Conservation (phyloP, 78 protist species). For the Cavenderia fasciculata region DNA sequence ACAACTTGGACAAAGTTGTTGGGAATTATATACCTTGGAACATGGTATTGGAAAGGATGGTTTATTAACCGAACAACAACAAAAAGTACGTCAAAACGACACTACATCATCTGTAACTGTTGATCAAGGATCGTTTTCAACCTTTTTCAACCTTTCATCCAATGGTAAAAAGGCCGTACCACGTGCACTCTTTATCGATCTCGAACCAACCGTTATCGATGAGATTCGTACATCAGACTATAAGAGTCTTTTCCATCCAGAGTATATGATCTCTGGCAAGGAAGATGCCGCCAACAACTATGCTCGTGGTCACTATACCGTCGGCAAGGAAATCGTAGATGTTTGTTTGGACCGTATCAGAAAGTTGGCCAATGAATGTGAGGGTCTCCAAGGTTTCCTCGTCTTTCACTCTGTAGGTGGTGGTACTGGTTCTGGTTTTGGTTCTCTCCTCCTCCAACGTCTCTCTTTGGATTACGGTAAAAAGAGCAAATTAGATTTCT, state of each 20-base stretch:
- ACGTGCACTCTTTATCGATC: constrained; percentile 94
- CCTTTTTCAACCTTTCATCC: constrained; percentile 95
- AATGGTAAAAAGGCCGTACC: constrained; percentile 95
- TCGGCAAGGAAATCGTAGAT: constrained; percentile 97
- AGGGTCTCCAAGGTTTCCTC: constrained; percentile 98
- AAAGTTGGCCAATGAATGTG: constrained; percentile 98
- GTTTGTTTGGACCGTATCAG: constrained; percentile 97
- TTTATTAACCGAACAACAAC: neutral
- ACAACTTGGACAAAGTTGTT: constrained; percentile 98
- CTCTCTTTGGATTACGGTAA: constrained; percentile 98
- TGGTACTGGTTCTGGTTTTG: constrained; percentile 99
- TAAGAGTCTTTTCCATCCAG: constrained; percentile 98
- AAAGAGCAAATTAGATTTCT: constrained; percentile 98
- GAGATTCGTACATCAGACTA: constrained; percentile 97
- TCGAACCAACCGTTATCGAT: constrained; percentile 98
- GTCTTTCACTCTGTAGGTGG: constrained; percentile 96
- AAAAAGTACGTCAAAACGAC: constrained; percentile 94
- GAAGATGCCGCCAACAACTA: constrained; percentile 99
- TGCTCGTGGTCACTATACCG: constrained; percentile 99
- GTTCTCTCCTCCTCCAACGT: constrained; percentile 96
- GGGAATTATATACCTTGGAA: constrained; percentile 98
- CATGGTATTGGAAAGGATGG: constrained; percentile 98
- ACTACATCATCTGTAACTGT: constrained; percentile 91
- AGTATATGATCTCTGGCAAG: constrained; percentile 98
- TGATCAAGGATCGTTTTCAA: constrained; percentile 93